Conservation (phyloP, 306 rosid genomes). For the Sindora glabra region DNA sequence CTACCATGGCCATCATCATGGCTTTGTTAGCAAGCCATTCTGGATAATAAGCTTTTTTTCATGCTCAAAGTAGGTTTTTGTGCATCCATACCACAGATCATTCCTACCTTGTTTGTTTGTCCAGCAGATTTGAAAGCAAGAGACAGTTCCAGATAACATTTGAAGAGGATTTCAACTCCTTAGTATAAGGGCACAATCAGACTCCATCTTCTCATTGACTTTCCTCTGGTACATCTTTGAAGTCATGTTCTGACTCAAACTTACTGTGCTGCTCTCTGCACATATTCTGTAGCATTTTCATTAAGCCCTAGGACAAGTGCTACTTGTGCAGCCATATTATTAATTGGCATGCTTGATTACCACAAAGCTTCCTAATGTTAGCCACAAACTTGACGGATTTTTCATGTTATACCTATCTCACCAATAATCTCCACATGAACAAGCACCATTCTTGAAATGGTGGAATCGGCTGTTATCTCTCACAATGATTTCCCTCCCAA, state of each 20-base stretch:
- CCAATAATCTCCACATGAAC: conserved; percentile 73
- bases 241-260: neutral
- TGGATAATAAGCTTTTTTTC: too few species aligned
- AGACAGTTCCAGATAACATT: neutral
- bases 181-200: neutral
- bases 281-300: neutral
- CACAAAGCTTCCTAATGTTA: neutral
- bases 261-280: neutral
- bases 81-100: too few species aligned
- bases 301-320: neutral
- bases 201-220: neutral
- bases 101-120: too few species aligned
- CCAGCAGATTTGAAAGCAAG: neutral
- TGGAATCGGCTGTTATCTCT: conserved; percentile 88
- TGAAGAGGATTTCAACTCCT: neutral
- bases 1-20: too few species aligned
- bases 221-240: neutral
- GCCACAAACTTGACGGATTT: neutral
- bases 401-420: conserved; percentile 12
- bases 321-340: neutral
- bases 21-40: too few species aligned
- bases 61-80: too few species aligned
- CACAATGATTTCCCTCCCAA: conserved; percentile 71
- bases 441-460: conserved; percentile 61
- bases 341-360: neutral